Evolutionary conservation across 352 stramenopile genomes (phyloP), one percentile per base, ranked within the genome.

Genomic region (Globisporangium acanthophoron): DNA sequence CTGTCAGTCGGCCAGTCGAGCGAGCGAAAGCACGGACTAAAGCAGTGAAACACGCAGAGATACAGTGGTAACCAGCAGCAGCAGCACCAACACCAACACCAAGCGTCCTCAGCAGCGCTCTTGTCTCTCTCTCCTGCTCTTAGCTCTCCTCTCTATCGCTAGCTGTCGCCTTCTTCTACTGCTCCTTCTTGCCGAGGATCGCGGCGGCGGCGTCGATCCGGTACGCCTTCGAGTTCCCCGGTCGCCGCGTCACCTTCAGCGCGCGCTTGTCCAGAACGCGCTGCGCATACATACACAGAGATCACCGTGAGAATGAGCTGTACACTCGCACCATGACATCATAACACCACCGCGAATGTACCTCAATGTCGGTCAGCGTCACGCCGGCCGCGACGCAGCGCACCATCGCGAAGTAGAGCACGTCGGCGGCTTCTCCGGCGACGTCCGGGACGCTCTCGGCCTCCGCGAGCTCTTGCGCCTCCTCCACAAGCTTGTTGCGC

Each of bases 361-460:
- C 81, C 60, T 97, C 85, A 3, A 97, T 81, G 72, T 98, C 94
- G 54, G 96, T 83, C 44, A 98, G 85, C 56, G 85, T 95, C 40
- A 92, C 96, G 21, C 92, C 92, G 39, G 90, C 93, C 41, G 94
- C 94, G 7, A 91, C 79, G 44, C 92, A 97, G 52, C 88, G 85
- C 47, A 96, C 88, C 83, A 99, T 96, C 20, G 93, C 91, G 73
- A 99, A 99, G 68, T 99, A 99, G 64, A 98, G 74, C 16, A 99
- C 89, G 76, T 99, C 96, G 6, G 94, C 96, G 8, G 97, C 82
- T 71, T 99, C 96, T 39, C 89, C 91, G 8, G 94, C 94, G 0
- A 98, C 91, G 61, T 98, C 85, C 18, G 88, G 56, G 35, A 79
- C 70, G 4, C 67, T 88, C 62, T 94, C 73, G 6, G 92, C 90